Evolutionary conservation across 1,284 basidiomycete species (phyloP).

Genomic region (Wallemia hederae): DNA sequence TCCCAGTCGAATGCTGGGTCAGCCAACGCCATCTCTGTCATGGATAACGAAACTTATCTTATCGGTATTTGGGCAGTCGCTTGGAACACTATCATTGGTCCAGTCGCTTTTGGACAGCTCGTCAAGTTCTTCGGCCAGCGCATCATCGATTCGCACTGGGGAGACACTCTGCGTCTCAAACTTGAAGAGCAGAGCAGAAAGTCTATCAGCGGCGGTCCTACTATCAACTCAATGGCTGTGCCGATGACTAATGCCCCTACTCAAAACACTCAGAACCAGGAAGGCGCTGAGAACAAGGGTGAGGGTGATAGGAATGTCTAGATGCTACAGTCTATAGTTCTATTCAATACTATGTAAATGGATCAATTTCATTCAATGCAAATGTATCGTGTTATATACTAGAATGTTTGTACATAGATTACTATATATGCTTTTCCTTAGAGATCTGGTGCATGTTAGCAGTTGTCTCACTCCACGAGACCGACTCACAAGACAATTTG

Average conservation of each 20-base stretch:
- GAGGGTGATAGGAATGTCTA: too few relatives aligned
- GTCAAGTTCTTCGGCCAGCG: slow-evolving; percentile 14
- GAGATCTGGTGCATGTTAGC: neutral
- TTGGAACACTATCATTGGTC: slow-evolving; percentile 24
- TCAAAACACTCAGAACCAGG: too few relatives aligned
- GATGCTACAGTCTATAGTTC: too few relatives aligned
- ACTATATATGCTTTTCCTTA: too few relatives aligned
- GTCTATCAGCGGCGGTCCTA: too few relatives aligned
- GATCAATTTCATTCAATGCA: too few relatives aligned
- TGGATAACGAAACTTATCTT: slow-evolving; percentile 20
- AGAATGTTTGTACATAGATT: too few relatives aligned
- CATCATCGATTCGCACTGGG: slow-evolving; percentile 14
- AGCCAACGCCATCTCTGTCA: slow-evolving; percentile 9
- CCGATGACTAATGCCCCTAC: too few relatives aligned
- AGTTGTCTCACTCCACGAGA: neutral
- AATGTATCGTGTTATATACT: neutral
- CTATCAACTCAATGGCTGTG: too few relatives aligned
- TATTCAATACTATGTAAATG: too few relatives aligned
- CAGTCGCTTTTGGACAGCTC: slow-evolving; percentile 18
- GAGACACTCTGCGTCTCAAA: slow-evolving; percentile 3
- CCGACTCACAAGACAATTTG: slow-evolving; percentile 26
- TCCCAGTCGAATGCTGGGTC: neutral
- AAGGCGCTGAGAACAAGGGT: too few relatives aligned
- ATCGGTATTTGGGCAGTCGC: slow-evolving; percentile 24
- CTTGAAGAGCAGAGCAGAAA: too few relatives aligned